Percentiles rank a stretch among this genome's conserved stretches.
phyloP scores from a whole-genome alignment of 495 filamentous ascomycete species.

The Pseudomonodictys pantanalensis region DNA sequence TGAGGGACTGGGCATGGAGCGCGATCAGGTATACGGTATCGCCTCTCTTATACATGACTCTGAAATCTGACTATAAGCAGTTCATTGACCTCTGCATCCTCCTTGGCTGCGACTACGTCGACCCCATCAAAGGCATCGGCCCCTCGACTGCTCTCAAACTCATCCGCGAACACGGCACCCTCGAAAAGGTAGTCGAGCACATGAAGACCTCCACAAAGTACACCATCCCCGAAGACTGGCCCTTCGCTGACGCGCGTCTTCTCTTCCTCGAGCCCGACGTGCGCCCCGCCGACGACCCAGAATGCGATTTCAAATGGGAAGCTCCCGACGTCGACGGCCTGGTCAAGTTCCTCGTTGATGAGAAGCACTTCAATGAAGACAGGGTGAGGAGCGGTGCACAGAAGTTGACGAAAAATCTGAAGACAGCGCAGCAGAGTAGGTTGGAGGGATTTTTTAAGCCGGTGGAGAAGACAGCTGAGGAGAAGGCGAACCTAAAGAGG shows the following conservation, averaged over 20 bases:
- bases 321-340: constrained; percentile 85
- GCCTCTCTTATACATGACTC: not conserved
- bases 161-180: constrained; percentile 81
- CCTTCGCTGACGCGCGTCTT: constrained; percentile 83
- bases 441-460: constrained; percentile 99
- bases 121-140: constrained; percentile 91
- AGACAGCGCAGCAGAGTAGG: constrained; percentile 81
- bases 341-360: constrained; percentile 79
- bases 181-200: constrained; percentile 80
- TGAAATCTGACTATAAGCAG: constrained; percentile 42
- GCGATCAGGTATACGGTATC: constrained; percentile 60
- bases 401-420: constrained; percentile 80
- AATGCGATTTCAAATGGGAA: constrained; percentile 97
- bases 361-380: constrained; percentile 97
- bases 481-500: constrained; percentile 79
- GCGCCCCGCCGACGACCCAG: constrained; percentile 73
- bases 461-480: constrained; percentile 78
- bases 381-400: constrained; percentile 74
- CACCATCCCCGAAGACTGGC: constrained; percentile 87
- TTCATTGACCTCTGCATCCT: constrained; percentile 98
- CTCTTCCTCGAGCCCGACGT: constrained; percentile 91
- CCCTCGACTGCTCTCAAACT: constrained; percentile 87
- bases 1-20: constrained; percentile 81
- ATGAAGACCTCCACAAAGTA: constrained; percentile 76
- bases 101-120: constrained; percentile 95